Conservation (phyloP, 257 asterid genomes). For the Galeopsis tetrahit region DNA sequence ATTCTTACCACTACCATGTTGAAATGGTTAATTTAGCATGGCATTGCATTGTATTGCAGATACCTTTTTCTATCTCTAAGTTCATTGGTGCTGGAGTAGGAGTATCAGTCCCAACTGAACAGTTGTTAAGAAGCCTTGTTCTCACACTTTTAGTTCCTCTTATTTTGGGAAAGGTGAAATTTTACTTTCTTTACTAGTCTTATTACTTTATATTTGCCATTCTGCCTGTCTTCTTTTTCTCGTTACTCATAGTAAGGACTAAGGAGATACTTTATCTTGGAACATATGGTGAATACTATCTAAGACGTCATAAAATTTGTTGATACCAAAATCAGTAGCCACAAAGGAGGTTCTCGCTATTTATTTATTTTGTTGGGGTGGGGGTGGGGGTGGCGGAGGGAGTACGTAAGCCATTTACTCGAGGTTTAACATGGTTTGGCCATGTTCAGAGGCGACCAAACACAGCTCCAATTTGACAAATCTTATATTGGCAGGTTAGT, state of each 20-base stretch:
- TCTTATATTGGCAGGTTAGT: not conserved
- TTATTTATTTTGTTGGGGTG: not conserved
- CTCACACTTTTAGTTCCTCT: constrained; percentile 84
- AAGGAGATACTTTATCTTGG: constrained; percentile 6
- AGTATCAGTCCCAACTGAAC: constrained; percentile 72
- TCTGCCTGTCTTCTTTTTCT: constrained; percentile 7
- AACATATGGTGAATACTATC: constrained; percentile 22
- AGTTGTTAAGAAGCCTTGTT: constrained; percentile 81
- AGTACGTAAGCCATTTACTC: not conserved
- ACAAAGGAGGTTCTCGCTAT: not conserved
- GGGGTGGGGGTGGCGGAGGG: not conserved
- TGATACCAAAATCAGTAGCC: not conserved
- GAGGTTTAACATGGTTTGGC: not conserved
- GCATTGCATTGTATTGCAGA: constrained; percentile 47
- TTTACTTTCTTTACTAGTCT: constrained; percentile 25
- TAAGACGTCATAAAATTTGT: too few relatives aligned
- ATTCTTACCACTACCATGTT: constrained; percentile 21
- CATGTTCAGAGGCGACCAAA: not conserved
- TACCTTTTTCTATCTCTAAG: constrained; percentile 83
- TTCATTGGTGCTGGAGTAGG: constrained; percentile 86
- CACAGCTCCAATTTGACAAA: constrained; percentile 4
- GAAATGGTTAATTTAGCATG: constrained; percentile 36
- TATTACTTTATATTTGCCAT: not conserved
- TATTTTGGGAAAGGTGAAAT: constrained; percentile 76
- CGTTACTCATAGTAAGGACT: constrained; percentile 5